Base-by-base conservation (phyloP, 805 yeast species). In the Pichia occidentalis region DNA sequence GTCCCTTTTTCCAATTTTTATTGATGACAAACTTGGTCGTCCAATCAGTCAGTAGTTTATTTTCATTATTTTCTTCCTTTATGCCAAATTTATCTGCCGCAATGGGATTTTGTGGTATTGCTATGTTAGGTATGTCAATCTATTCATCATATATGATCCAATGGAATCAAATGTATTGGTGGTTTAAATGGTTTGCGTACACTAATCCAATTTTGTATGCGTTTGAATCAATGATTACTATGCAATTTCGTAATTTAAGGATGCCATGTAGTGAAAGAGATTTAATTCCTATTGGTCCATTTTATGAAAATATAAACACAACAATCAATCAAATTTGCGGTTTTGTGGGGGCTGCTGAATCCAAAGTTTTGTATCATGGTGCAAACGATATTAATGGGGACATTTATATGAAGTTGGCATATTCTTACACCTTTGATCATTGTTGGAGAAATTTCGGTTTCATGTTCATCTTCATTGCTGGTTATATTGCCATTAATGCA, bases 371-470 rank as follows among this genome's bases (percentile, higher is more conserved):
- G 9, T 51, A 50, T 31, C 49, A 52, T 23, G 42, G 39, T 14
- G 34, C 66, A 7, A 42, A 52, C 13, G 54, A 56, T 40, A 82
- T 78, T 24, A 54, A 55, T 44, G 85, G 85, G 53, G 73, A 70
- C 40, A 53, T 54, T 14, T 78, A 74, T 48, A 38, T 77, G 10
- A 44, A 45, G 5, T 50, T 49, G 3, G 55, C 76, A 7, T 85
- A 58, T 57, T 53, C 58, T 29, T 85, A 79, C 63, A 53, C 53
- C 16, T 75, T 68, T 50, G 45, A 58, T 16, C 85, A 85, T 57
- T 68, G 72, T 34, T 85, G 95, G 95, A 76, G 95, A 64, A 82
- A 85, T 56, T 68, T 80, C 40, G 95, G 78, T 41, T 68, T 73
- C 40, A 38, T 65, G 39, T 42, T 70, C 48, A 71, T 55, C 5